These are phyloP conservation scores for Apiotrichum domesticum DNA, from an alignment of 1,284 basidiomycete genomes.

Conservation along the genomic window DNA sequence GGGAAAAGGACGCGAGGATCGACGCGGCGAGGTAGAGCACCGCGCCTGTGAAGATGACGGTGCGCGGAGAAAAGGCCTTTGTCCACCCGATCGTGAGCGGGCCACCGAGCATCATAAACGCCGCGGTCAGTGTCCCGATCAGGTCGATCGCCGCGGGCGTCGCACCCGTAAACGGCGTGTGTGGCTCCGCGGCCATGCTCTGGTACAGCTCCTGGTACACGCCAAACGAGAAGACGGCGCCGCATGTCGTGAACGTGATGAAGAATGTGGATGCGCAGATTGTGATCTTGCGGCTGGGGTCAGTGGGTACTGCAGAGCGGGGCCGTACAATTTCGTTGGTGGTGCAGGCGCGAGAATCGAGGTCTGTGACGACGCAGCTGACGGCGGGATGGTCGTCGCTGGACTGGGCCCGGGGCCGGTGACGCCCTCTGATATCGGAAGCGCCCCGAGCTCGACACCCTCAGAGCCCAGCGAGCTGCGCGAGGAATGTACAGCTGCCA, in stretches of 20 bases:
- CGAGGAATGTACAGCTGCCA: too few relatives aligned
- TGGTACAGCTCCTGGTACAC: conserved; percentile 37
- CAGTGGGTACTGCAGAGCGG: neutral
- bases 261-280: conserved; percentile 20
- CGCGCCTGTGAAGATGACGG: conserved; percentile 18
- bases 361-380: too few relatives aligned
- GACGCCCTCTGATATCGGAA: too few relatives aligned
- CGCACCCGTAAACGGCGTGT: conserved; percentile 25
- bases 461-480: too few relatives aligned
- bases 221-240: conserved; percentile 30
- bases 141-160: conserved; percentile 25
- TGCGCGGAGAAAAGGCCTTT: conserved; percentile 19
- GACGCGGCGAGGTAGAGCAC: conserved; percentile 17
- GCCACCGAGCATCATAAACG: conserved; percentile 28
- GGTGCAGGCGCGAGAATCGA: too few relatives aligned
- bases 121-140: conserved; percentile 28
- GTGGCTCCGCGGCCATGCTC: conserved; percentile 13
- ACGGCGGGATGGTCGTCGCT: too few relatives aligned
- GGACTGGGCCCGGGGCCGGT: too few relatives aligned
- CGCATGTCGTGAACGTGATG: conserved; percentile 28
- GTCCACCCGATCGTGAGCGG: conserved; percentile 26
- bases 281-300: conserved; percentile 11
- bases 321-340: too few relatives aligned
- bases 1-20: conserved; percentile 20
- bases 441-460: too few relatives aligned